Evolutionary conservation across 2,329 filamentous ascomycete genomes (phyloP), one percentile per base, ranked within the genome.

Genomic region (Aureobasidium uvarum): DNA sequence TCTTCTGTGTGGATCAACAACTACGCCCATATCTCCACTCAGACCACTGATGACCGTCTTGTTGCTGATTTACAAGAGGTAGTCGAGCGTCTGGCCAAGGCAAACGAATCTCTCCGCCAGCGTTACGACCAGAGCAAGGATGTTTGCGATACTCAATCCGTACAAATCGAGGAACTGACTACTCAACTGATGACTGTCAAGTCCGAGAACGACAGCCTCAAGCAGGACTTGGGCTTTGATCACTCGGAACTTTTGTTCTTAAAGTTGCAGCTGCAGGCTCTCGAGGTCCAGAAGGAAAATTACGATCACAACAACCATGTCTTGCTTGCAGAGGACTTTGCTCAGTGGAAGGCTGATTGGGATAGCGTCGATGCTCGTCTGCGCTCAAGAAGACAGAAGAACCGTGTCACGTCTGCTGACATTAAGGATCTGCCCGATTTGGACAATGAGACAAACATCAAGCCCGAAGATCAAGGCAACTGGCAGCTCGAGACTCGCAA

Each of bases 191-290:
- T 75, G 54, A 67, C 67, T 16, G 68, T 79, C 10, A 71, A 73
- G 33, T 71, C 74, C 13, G 75, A 77, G 68, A 78, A 78, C 62
- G 75, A 77, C 58, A 70, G 70, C 13, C 68, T 79, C 55, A 71
- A 72, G 48, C 68, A 72, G 2, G 75, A 77, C 63, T 69, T 78
- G 20, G 74, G 72, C 33, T 75, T 77, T 68, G 75, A 77, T 60
- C 73, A 77, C 64, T 74, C 72, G 59, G 75, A 78, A 64, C 69
- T 78, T 23, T 70, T 78, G 43, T 77, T 74, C 62, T 67, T 79
- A 50, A 76, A 77, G 69, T 66, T 78, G 38, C 76, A 78, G 67
- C 70, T 78, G 55, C 75, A 75, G 67, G 72, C 73, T 5, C 62
- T 78, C 23, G 75, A 78, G 59, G 68, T 73, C 2, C 73, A 76